Conservation (phyloP, 768 basidiomycete species). For the Auriscalpium microsporum region DNA sequence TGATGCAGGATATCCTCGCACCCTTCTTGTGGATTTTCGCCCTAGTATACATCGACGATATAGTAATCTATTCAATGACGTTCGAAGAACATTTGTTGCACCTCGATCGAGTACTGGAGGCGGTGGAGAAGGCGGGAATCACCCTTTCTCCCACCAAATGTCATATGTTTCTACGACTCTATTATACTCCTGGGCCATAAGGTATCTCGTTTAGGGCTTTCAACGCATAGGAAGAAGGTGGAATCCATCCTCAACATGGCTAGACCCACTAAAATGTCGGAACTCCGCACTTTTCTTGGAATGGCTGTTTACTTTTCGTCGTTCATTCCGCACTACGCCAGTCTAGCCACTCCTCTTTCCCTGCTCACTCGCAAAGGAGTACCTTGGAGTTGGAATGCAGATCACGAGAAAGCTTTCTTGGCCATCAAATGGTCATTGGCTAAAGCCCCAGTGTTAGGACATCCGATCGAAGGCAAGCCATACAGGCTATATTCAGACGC, state of each 20-base stretch:
- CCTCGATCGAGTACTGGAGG: constrained; percentile 22
- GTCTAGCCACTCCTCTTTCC: constrained; percentile 27
- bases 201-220: constrained; percentile 29
- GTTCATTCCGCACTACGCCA: constrained; percentile 29
- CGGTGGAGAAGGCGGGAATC: constrained; percentile 16
- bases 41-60: constrained; percentile 10
- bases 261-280: constrained; percentile 9
- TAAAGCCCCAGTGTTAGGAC: constrained; percentile 26
- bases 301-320: constrained; percentile 29
- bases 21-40: constrained; percentile 7
- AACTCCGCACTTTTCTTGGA: constrained; percentile 19
- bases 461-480: constrained; percentile 21
- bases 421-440: constrained; percentile 22
- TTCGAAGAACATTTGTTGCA: constrained; percentile 14
- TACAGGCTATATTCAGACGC: constrained; percentile 31
- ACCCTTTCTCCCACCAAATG: constrained; percentile 23
- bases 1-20: constrained; percentile 26
- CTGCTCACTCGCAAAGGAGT: constrained; percentile 23
- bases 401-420: constrained; percentile 23
- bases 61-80: constrained; percentile 6
- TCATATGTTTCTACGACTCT: constrained; percentile 17
- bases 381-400: constrained; percentile 17
- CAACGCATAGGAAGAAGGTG: constrained; percentile 18
- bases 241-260: constrained; percentile 24
- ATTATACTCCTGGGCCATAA: constrained; percentile 28